Base-by-base conservation (phyloP, 345 rosid species). In the Aurinia saxatilis region DNA sequence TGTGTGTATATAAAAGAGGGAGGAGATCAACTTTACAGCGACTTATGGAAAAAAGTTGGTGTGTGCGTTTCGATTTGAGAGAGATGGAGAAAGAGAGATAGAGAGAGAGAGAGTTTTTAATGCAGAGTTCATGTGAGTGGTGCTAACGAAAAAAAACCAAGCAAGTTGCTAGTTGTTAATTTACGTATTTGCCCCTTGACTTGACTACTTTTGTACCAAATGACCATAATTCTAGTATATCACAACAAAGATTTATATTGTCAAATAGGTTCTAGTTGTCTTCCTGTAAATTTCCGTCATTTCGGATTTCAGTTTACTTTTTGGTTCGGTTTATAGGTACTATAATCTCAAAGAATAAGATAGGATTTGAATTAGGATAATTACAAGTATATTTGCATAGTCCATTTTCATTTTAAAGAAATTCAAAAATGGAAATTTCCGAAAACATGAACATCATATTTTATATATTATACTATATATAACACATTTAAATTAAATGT, bases 101-200 rank as follows among this genome's bases (percentile, higher is more conserved):
- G 50, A 57, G 46, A 46, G 63, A 66, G 54, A 45, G 55, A 45
- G 38, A 39, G 74, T 39, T 63, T 69, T 70, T 47, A 70, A 70
- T 63, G 74, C 69, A 70, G 69, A 63, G 64, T 64, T 71, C 75
- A 71, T 64, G 75, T 71, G 70, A 65, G 70, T 65, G 70, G 48
- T 64, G 70, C 33, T 63, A 71, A 70, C 50, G 16, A 3, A 27
- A 27, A 5, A 3, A 56, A 49, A 30, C 29, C 33, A 44, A 8
- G 39, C 75, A 63, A 71, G 29, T 71, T 71, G 75, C 49, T 63
- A 2, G 0, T 50, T 1, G 0, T 35, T 10, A 23, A 57, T 21
- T 57, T 57, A 71, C 75, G 14, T 4, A 9, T 63, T 14, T 57
- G 36, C 66, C 70, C 75, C n/a, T 57, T 70, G 68, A 70, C 57